Conservation (phyloP, 371 early-diverging fungal genomes). For the Syncephalastrum sp. region DNA sequence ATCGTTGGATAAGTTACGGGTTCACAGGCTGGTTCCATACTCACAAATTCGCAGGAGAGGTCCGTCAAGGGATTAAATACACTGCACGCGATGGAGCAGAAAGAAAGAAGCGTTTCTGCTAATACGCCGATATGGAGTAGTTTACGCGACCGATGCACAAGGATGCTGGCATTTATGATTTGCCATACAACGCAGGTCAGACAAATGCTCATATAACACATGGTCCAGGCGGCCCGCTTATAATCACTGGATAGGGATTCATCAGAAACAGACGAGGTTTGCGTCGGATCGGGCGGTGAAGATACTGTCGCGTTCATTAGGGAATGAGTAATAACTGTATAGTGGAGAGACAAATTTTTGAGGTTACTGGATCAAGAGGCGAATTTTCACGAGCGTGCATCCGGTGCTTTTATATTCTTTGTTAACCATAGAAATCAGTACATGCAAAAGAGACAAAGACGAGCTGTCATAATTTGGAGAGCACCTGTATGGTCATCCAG, state of each 20-base stretch:
- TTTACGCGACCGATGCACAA: constrained; percentile 27
- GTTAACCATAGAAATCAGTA: too few species aligned
- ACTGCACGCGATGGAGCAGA: constrained; percentile 31
- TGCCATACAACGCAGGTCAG: constrained; percentile 40
- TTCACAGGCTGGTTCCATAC: background rate
- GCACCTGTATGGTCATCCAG: too few species aligned
- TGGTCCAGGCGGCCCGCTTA: constrained; percentile 19
- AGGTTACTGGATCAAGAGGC: too few species aligned
- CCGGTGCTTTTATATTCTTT: too few species aligned
- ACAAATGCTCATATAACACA: constrained; percentile 40
- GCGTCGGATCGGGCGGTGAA: too few species aligned
- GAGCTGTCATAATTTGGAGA: too few species aligned
- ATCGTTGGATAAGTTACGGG: background rate
- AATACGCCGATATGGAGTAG: constrained; percentile 35
- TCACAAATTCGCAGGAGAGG: constrained; percentile 32
- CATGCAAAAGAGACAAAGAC: too few species aligned
- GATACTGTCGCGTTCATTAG: too few species aligned
- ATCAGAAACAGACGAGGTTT: too few species aligned
- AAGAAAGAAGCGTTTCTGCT: constrained; percentile 26
- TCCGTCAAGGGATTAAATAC: constrained; percentile 30
- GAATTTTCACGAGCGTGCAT: too few species aligned
- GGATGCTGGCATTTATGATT: constrained; percentile 18
- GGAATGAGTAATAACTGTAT: too few species aligned
- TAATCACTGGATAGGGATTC: background rate
- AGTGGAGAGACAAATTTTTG: too few species aligned